Evolutionary conservation across 306 rosid species (phyloP).

Genomic region (Canavalia ensiformis): DNA sequence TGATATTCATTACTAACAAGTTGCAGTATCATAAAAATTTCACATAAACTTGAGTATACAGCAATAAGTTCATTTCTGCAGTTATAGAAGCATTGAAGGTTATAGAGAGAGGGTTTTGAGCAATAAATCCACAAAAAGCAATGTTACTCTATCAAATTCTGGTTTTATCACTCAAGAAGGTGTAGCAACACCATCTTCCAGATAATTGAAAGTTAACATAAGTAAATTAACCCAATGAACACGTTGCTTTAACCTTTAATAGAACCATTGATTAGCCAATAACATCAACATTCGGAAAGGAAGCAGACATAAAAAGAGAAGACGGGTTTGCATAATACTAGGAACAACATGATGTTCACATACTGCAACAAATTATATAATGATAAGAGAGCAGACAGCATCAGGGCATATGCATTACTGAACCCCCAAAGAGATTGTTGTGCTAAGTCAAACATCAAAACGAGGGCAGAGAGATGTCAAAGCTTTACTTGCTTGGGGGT

Average conservation of each 20-base stretch:
- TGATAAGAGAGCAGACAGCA: slow-evolving; percentile 24
- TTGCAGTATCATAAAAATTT: background rate
- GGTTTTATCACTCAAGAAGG: slow-evolving; percentile 19
- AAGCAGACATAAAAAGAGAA: slow-evolving; percentile 29
- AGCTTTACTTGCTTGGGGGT: slow-evolving; percentile 94
- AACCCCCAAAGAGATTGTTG: slow-evolving; percentile 35
- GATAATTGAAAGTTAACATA: slow-evolving; percentile 32
- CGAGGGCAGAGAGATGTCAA: slow-evolving; percentile 32
- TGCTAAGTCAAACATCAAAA: slow-evolving; percentile 41
- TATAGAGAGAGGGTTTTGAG: slow-evolving; percentile 26
- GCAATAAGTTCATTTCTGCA: slow-evolving; percentile 1
- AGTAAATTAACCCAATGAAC: slow-evolving; percentile 25
- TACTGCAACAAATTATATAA: slow-evolving; percentile 7
- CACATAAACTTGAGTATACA: slow-evolving; percentile 16
- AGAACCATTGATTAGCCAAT: slow-evolving; percentile 32
- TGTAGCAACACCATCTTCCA: slow-evolving; percentile 30
- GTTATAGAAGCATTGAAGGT: slow-evolving; percentile 9
- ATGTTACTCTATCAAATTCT: slow-evolving; percentile 29
- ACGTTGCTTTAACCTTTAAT: slow-evolving; percentile 26
- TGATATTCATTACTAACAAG: slow-evolving; percentile 37
- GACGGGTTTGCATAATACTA: slow-evolving; percentile 30
- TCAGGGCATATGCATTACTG: slow-evolving; percentile 25
- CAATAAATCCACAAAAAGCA: slow-evolving; percentile 44
- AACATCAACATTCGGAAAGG: slow-evolving; percentile 32
- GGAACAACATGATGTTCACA: slow-evolving; percentile 23